phyloP scores from a whole-genome alignment of 441 rosid genomes.

The Raphanus hybrid region DNA sequence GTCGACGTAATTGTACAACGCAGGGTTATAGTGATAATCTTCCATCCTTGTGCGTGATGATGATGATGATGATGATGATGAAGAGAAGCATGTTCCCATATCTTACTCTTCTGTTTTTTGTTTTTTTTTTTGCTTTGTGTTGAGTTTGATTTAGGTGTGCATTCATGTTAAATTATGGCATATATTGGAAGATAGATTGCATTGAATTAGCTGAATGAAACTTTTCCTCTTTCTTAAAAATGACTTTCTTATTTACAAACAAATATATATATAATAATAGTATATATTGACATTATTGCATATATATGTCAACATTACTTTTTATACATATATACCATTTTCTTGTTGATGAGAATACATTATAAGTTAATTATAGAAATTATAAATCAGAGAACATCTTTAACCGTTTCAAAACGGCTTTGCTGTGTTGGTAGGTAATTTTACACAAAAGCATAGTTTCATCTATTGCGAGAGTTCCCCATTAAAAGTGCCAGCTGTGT shows the following conservation, averaged over 20 bases:
- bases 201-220: not conserved
- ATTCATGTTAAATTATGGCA: not conserved
- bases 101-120: not conserved
- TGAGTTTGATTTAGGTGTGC: not conserved
- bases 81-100: slow-evolving; percentile 12
- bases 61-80: slow-evolving; percentile 7
- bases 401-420: not conserved
- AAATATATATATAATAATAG: not conserved
- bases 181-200: not conserved
- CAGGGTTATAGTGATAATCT: not conserved
- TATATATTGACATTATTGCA: not conserved
- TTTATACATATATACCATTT: no score
- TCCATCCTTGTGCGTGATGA: not conserved
- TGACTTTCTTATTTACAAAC: not conserved
- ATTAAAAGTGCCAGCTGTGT: no score
- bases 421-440: not conserved
- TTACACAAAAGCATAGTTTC: not conserved
- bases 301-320: not conserved
- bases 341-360: not conserved
- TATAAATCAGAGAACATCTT: not conserved
- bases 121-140: not conserved
- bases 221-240: not conserved
- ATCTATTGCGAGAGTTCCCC: not conserved
- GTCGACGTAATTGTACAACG: not conserved
- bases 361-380: not conserved